These are phyloP conservation scores for Niveomyces coronatus DNA, from an alignment of 2,329 filamentous ascomycete genomes.

Conservation along the genomic window DNA sequence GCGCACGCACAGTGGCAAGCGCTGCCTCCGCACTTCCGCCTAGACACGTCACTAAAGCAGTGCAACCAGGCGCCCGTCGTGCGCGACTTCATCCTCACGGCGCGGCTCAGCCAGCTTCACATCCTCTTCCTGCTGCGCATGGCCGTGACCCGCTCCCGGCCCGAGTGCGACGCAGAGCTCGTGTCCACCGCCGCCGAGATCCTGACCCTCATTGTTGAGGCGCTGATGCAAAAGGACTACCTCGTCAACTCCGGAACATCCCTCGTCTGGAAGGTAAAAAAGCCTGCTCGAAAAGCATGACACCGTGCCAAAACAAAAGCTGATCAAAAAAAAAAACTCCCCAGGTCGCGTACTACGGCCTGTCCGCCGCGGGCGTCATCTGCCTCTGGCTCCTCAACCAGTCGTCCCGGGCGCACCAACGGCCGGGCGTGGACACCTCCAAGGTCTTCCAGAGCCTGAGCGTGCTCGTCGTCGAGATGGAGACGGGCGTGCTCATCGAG, in stretches of 20 bases:
- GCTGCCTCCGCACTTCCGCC: conserved; percentile 6
- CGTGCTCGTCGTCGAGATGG: conserved; percentile 14
- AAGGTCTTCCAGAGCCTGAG: conserved; percentile 13
- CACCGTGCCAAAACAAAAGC: no score
- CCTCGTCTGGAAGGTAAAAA: conserved; percentile 8
- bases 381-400: conserved; percentile 11
- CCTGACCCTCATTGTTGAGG: conserved; percentile 6
- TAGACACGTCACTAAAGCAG: conserved; percentile 8
- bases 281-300: background rate
- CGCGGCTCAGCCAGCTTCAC: conserved; percentile 8
- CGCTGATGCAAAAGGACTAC: conserved; percentile 10
- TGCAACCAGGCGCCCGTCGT: conserved; percentile 3
- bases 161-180: conserved; percentile 6
- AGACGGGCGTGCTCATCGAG: conserved; percentile 11
- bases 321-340: background rate
- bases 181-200: conserved; percentile 7
- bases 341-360: conserved; percentile 14
- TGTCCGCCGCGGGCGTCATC: conserved; percentile 14
- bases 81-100: conserved; percentile 8
- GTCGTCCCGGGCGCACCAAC: conserved; percentile 6
- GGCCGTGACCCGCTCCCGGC: conserved; percentile 2
- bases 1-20: conserved; percentile 7
- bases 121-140: conserved; percentile 9
- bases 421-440: conserved; percentile 2
- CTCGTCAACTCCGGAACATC: conserved; percentile 11